Evolutionary conservation across 1,284 basidiomycete genomes (phyloP).

Genomic region (Anthracocystis panici-leucophaei): DNA sequence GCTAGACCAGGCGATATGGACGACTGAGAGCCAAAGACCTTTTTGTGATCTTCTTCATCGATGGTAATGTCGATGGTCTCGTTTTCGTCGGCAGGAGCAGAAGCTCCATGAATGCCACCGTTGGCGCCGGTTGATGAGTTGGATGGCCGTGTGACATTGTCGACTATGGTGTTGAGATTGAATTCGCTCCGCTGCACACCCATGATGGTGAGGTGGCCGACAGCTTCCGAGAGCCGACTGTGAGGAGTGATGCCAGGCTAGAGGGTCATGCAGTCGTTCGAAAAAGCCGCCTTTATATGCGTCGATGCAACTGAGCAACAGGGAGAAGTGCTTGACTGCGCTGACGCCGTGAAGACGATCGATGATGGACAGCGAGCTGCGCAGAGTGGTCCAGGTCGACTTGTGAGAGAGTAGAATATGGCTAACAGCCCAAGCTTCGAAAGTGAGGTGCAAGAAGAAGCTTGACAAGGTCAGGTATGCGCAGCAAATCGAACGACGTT

Average conservation of each 20-base stretch:
- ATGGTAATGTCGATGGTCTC: conserved; percentile 46
- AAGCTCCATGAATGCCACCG: background rate
- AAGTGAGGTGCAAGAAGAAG: conserved; percentile 3
- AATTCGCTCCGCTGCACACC: conserved; percentile 20
- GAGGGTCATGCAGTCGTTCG: background rate
- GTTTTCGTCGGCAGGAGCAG: conserved; percentile 1
- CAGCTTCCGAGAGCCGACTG: background rate
- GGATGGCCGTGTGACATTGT: conserved; percentile 30
- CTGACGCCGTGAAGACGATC: background rate
- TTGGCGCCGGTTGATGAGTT: conserved; percentile 6
- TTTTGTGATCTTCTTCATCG: conserved; percentile 42
- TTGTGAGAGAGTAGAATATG: background rate
- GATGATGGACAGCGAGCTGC: background rate
- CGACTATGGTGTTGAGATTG: conserved; percentile 24
- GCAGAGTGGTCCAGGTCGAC: background rate
- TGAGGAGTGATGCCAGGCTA: background rate
- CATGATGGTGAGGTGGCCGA: conserved; percentile 18
- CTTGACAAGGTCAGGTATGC: background rate
- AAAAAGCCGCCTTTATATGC: background rate
- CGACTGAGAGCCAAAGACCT: conserved; percentile 28
- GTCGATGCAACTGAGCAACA: background rate
- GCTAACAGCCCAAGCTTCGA: background rate
- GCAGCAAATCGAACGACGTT: background rate
- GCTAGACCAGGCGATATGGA: conserved; percentile 11
- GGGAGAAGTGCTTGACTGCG: background rate